phyloP scores from a whole-genome alignment of 106 monocot species.

The Dendrobium officinale region DNA sequence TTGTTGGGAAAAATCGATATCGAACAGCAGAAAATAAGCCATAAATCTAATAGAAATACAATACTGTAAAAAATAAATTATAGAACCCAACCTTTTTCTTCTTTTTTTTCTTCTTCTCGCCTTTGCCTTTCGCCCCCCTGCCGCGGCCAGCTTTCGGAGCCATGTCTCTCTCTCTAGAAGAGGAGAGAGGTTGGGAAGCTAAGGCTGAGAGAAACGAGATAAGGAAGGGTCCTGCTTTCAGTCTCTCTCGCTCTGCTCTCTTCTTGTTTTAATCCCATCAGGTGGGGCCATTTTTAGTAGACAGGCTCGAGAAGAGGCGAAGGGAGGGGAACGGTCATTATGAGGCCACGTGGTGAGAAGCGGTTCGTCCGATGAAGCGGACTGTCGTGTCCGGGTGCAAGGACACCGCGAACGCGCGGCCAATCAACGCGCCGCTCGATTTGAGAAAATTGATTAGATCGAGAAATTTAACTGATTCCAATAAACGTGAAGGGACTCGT shows the following conservation, averaged over 20 bases:
- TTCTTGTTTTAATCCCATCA: not conserved
- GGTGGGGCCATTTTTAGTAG: not conserved
- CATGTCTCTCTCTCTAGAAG: slow-evolving; percentile 23
- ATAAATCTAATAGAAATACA: not conserved
- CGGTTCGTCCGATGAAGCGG: not conserved
- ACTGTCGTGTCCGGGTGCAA: not conserved
- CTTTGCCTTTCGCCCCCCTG: slow-evolving; percentile 50
- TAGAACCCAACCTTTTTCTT: slow-evolving; percentile 60
- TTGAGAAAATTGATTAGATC: no score
- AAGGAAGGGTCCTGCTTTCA: slow-evolving; percentile 1
- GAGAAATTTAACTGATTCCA: no score
- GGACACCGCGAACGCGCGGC: no score
- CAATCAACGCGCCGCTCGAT: no score
- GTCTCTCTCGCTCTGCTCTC: slow-evolving; percentile 5
- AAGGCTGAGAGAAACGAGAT: not conserved
- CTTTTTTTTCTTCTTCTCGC: slow-evolving; percentile 74
- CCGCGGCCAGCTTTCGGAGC: slow-evolving; percentile 64
- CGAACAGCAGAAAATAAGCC: not conserved
- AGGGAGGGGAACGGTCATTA: not conserved
- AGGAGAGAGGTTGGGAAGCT: slow-evolving; percentile 7
- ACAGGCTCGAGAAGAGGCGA: not conserved
- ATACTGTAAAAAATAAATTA: not conserved
- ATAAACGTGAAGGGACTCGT: no score
- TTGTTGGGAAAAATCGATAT: not conserved
- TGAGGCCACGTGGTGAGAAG: not conserved